Conservation (phyloP, 2,329 filamentous ascomycete genomes). For the Hortaea werneckii region DNA sequence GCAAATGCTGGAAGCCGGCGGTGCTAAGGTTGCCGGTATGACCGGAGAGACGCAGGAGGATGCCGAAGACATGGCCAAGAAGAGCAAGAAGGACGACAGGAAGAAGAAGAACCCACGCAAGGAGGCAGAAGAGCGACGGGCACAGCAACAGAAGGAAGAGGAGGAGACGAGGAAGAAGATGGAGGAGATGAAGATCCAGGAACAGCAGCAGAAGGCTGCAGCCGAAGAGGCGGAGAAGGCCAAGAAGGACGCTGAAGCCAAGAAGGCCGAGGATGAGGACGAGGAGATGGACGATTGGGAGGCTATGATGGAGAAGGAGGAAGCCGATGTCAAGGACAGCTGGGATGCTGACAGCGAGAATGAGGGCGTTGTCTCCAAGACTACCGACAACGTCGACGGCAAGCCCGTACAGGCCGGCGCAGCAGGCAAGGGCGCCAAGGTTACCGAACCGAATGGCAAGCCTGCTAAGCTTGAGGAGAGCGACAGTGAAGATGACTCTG, state of each 20-base stretch:
- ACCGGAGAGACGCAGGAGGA: slow-evolving; percentile 19
- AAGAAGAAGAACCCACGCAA: slow-evolving; percentile 65
- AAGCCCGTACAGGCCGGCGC: slow-evolving; percentile 24
- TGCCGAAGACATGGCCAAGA: slow-evolving; percentile 61
- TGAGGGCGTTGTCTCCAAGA: slow-evolving; percentile 26
- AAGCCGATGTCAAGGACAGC: slow-evolving; percentile 78
- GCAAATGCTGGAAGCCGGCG: slow-evolving; percentile 70
- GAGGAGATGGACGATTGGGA: slow-evolving; percentile 78
- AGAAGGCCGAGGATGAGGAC: slow-evolving; percentile 51
- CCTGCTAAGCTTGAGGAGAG: slow-evolving; percentile 28
- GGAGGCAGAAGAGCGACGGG: slow-evolving; percentile 44
- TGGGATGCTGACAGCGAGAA: slow-evolving; percentile 85
- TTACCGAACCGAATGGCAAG: slow-evolving; percentile 18
- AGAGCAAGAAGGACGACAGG: slow-evolving; percentile 64
- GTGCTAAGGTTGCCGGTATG: slow-evolving; percentile 47
- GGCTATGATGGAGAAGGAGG: slow-evolving; percentile 62
- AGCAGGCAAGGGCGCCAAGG: slow-evolving; percentile 16
- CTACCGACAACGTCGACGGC: slow-evolving; percentile 24
- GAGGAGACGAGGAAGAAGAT: slow-evolving; percentile 48
- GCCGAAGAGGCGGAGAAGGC: slow-evolving; percentile 70
- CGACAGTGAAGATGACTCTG: slow-evolving; percentile 47
- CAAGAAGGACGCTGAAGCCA: slow-evolving; percentile 56
- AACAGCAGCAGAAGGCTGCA: slow-evolving; percentile 64
- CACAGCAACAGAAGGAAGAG: slow-evolving; percentile 30
- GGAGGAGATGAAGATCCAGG: slow-evolving; percentile 41